Base-by-base conservation (phyloP, 78 protist species). In the Isochrysis galbana region DNA sequence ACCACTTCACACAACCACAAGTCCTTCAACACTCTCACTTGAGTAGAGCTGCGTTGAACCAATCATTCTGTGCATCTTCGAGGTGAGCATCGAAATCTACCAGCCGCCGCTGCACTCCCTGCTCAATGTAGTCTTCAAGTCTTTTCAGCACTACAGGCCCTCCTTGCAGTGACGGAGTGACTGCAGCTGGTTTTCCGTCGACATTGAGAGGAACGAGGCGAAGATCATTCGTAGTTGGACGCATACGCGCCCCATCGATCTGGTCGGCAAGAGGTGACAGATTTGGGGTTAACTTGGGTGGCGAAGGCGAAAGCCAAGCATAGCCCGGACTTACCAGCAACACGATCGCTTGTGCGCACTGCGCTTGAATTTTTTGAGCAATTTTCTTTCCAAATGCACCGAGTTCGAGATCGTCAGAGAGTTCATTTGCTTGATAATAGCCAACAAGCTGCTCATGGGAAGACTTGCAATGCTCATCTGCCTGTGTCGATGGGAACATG, bases 341-440 rank as follows among this genome's bases (percentile, higher is more conserved):
- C 29, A 42, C 46, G 10, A 14, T 32, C 1, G 87, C 87, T 32
- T 7, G 21, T 5, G 45, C 14, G 34, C 17, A 39, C 32, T 21
- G 87, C n/a, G 55, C 0, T 3, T 22, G 48, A n/a, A 80, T 44
- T 38, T 44, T 44, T 26, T 80, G 44, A 38, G n/a, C 55, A n/a
- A 80, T 80, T 38, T n/a, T 25, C 39, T 23, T 5, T 17, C 48
- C 88, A 2, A 80, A 44, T 5, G 51, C 55, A 1, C 88, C 88
- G 2, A 80, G 54, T 21, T 80, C 88, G 23, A 32, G 17, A 54
- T 80, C 88, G 47, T 5, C 54, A 36, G 25, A 0, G 5, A 44
- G 88, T 22, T 80, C 88, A 54, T 80, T 80, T 23, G 88, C 88
- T 14, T 80, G 88, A 38, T 80, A 80, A 38, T 80, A 80, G 2